Conservation (phyloP, 306 rosid genomes). For the Ceratonia siliqua region DNA sequence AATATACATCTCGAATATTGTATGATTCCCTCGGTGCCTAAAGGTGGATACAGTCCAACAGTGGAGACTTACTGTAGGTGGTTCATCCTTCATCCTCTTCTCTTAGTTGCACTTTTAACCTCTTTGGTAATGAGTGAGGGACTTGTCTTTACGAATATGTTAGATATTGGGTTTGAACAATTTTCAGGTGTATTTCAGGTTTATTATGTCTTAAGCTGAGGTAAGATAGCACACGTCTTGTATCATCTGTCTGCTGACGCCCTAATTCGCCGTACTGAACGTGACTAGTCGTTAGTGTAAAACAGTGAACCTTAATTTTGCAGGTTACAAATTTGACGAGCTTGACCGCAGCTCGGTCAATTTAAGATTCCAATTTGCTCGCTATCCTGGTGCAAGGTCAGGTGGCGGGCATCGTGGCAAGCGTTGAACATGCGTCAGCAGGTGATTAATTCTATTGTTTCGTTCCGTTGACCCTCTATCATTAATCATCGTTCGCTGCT, state of each 20-base stretch:
- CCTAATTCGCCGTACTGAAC: constrained; percentile 55
- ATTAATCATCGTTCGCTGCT: constrained; percentile 45
- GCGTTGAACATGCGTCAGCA: constrained; percentile 61
- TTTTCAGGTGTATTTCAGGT: constrained; percentile 40
- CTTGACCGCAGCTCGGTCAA: constrained; percentile 90
- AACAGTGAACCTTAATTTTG: constrained; percentile 85
- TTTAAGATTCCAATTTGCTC: constrained; percentile 97
- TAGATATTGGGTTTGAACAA: constrained; percentile 45
- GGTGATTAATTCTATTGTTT: constrained; percentile 65
- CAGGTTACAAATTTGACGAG: constrained; percentile 99
- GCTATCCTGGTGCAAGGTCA: constrained; percentile 98
- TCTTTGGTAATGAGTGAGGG: constrained; percentile 33
- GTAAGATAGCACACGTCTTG: constrained; percentile 45
- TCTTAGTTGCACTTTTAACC: constrained; percentile 29
- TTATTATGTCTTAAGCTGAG: constrained; percentile 43
- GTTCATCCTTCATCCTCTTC: neutral
- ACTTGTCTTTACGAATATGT: constrained; percentile 31
- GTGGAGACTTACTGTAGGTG: constrained; percentile 30
- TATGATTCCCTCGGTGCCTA: constrained; percentile 2
- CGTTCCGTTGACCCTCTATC: constrained; percentile 49
- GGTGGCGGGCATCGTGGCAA: constrained; percentile 96
- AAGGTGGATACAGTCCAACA: constrained; percentile 3
- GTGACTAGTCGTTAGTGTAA: constrained; percentile 60
- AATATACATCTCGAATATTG: constrained; percentile 7
- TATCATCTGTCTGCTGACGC: constrained; percentile 53